Conservation (phyloP, 495 filamentous ascomycete species). For the Trypethelium eluteriae region DNA sequence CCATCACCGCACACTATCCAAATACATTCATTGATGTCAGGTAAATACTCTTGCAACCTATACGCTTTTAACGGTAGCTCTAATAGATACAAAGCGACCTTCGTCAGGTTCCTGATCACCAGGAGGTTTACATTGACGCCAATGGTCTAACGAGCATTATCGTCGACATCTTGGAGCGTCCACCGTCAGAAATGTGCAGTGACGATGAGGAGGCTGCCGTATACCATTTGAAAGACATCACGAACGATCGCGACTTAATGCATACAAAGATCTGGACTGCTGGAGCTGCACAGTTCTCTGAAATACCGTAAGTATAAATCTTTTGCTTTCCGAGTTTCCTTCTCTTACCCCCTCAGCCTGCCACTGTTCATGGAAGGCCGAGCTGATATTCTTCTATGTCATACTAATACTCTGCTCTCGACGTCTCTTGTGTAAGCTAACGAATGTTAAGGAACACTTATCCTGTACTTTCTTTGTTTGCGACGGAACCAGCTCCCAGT, state of each 20-base stretch:
- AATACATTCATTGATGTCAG: constrained; percentile 71
- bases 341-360: background rate
- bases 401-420: background rate
- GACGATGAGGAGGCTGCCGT: constrained; percentile 59
- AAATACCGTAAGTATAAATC: constrained; percentile 31
- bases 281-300: constrained; percentile 33
- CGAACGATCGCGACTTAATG: constrained; percentile 36
- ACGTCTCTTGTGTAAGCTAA: background rate
- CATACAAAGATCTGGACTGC: constrained; percentile 46
- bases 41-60: constrained; percentile 39
- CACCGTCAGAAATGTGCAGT: constrained; percentile 40
- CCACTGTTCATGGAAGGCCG: no score
- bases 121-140: constrained; percentile 83
- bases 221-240: constrained; percentile 73
- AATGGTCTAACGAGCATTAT: constrained; percentile 74
- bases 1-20: constrained; percentile 65
- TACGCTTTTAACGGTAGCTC: background rate
- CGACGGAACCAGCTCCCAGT: constrained; percentile 16
- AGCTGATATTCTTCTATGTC: no score
- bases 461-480: background rate
- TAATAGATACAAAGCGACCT: constrained; percentile 49
- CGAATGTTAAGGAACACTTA: background rate
- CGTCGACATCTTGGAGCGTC: constrained; percentile 77
- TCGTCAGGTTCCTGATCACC: constrained; percentile 86
- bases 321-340: background rate